Evolutionary conservation across 768 basidiomycete genomes (phyloP).

Genomic region (Clavulina sp.): DNA sequence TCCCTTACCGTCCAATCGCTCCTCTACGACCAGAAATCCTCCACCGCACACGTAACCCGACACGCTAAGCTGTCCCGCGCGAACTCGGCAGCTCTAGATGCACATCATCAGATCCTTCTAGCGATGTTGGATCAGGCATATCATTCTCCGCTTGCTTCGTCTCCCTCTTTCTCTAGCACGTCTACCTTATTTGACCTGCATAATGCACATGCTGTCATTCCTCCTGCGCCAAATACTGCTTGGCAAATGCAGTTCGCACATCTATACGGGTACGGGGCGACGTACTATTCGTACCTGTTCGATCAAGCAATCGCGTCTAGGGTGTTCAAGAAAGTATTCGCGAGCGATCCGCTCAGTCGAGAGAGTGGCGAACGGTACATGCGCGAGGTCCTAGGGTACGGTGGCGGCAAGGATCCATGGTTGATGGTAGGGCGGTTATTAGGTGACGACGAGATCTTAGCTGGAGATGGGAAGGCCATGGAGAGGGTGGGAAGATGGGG

Average conservation of each 20-base stretch:
- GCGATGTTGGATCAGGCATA: slow-evolving; percentile 80
- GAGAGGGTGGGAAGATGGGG: slow-evolving; percentile 77
- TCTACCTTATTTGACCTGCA: slow-evolving; percentile 40
- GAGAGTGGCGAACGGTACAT: slow-evolving; percentile 71
- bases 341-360: slow-evolving; percentile 44
- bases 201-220: slow-evolving; percentile 58
- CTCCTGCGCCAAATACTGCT: slow-evolving; percentile 66
- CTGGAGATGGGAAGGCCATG: slow-evolving; percentile 74
- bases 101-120: slow-evolving; percentile 77
- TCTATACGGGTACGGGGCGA: slow-evolving; percentile 89
- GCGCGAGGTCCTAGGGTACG: slow-evolving; percentile 51
- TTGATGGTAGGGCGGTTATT: slow-evolving; percentile 66
- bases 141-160: slow-evolving; percentile 49
- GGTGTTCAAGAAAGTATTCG: slow-evolving; percentile 72
- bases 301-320: slow-evolving; percentile 89
- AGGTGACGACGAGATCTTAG: slow-evolving; percentile 39
- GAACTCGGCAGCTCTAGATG: slow-evolving; percentile 44
- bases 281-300: slow-evolving; percentile 94
- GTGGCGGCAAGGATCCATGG: slow-evolving; percentile 92
- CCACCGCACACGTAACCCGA: slow-evolving; percentile 13
- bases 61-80: slow-evolving; percentile 3
- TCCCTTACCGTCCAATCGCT: slow-evolving; percentile 71
- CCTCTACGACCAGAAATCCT: slow-evolving; percentile 22
- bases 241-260: slow-evolving; percentile 96
- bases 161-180: slow-evolving; percentile 56